phyloP scores from a whole-genome alignment of 176 grass and related monocot genomes.

The Aegilops umbellulata region DNA sequence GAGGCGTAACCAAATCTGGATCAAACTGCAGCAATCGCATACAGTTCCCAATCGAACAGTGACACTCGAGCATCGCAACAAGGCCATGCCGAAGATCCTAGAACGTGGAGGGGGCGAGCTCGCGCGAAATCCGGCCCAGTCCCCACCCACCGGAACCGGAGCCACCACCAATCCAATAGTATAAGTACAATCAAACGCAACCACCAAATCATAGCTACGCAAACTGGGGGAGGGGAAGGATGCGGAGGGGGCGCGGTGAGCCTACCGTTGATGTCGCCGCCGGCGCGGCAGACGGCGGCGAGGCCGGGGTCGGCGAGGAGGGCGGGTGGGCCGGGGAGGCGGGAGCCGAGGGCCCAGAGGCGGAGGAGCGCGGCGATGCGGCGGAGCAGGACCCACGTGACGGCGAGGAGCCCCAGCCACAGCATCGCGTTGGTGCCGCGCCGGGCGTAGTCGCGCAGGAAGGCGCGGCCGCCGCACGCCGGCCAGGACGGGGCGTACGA shows the following conservation, averaged over 20 bases:
- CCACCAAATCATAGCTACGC: neutral
- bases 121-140: slow-evolving; percentile 15
- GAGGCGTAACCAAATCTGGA: neutral
- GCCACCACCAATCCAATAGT: neutral
- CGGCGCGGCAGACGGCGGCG: slow-evolving; percentile 43
- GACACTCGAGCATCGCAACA: neutral
- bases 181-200: neutral
- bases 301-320: slow-evolving; percentile 33
- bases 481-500: slow-evolving; percentile 14
- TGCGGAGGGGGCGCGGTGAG: neutral
- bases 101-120: neutral
- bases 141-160: neutral
- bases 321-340: slow-evolving; percentile 60
- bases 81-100: neutral
- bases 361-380: slow-evolving; percentile 48
- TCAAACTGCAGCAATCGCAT: slow-evolving; percentile 3
- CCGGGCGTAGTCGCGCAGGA: slow-evolving; percentile 65
- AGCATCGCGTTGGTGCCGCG: slow-evolving; percentile 85
- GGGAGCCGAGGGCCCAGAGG: slow-evolving; percentile 62
- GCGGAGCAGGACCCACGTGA: slow-evolving; percentile 53
- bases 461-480: slow-evolving; percentile 40
- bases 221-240: neutral
- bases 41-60: slow-evolving; percentile 22
- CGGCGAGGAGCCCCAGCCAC: slow-evolving; percentile 58
- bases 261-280: slow-evolving; percentile 72